Evolutionary conservation across 2,329 filamentous ascomycete genomes (phyloP), one percentile per base, ranked within the genome.

Genomic region (Pseudopithomyces maydicus): DNA sequence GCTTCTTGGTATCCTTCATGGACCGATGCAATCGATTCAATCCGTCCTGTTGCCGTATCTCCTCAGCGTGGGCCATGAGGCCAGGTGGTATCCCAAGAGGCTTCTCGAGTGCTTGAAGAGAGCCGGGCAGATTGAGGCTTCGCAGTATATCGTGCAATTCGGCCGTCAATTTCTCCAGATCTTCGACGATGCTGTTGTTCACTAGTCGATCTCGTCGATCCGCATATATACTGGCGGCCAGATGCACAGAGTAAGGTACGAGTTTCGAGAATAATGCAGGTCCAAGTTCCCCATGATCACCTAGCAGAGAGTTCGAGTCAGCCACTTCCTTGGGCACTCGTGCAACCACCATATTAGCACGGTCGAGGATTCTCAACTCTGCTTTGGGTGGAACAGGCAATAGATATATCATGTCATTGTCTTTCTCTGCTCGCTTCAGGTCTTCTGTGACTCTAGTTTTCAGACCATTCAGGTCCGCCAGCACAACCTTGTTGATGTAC

Each of bases 321-420:
- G 88, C 87, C 1, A 99, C 86, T 71, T 98, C 91, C 19, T 89
- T 88, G 0, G 95, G 93, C 1, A 92, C 83, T 58, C 89, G 88
- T 1, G 91, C 81, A 14, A 88, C 80, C 0, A 96, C 94, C 94
- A 99, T 97, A 59, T 88, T 91, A 10, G 92, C 94, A 57, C 94
- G 85, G 58, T 96, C 92, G 6, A 99, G 85, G 2, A 88, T 85
- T 74, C 89, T 92, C 43, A 99, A 83, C 70, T 97, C 93, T 3
- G 91, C 87, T 69, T 97, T 97, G 11, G 92, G 87, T 2, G 94
- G 92, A 1, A 98, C 92, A 1, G 90, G 84, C 50, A 90, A 84
- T 85, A 98, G 80, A 73, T 97, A 99, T 15, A 99, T 97, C 66
- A 96, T 82, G 73, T 99, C 94, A 64, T 99, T 99, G 71, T 99